A percentile compares a stretch with the other conserved stretches of the same genome.
Evolutionary conservation across 2,329 filamentous ascomycete genomes (phyloP).

Genomic region (Graphiopsis chlorocephala): DNA sequence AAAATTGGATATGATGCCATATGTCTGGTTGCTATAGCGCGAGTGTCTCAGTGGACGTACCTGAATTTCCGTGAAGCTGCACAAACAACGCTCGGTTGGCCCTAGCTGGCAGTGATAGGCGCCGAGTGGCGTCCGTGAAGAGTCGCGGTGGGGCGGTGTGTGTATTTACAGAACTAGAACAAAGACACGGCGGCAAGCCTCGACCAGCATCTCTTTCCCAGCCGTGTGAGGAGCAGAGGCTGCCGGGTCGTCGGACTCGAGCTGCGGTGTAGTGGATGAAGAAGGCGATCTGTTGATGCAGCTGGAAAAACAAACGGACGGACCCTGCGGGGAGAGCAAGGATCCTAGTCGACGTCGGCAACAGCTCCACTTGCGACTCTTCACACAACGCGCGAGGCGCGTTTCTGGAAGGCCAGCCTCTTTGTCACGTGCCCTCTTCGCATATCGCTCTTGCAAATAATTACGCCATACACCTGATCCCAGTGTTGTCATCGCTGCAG

Average conservation of each 20-base stretch:
- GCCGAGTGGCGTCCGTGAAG: constrained; percentile 5
- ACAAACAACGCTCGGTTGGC: constrained; percentile 7
- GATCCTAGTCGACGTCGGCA: not conserved
- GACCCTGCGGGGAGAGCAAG: not conserved
- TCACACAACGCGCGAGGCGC: not conserved
- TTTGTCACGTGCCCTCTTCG: not conserved
- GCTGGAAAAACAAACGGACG: not conserved
- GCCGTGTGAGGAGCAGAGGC: not conserved
- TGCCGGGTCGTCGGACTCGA: not conserved
- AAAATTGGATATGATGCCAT: constrained; percentile 12
- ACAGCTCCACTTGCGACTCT: not conserved
- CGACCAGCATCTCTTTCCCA: constrained; percentile 5
- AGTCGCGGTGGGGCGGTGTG: not conserved
- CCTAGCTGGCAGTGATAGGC: constrained; percentile 4
- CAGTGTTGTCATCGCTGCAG: not conserved
- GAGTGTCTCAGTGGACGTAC: constrained; percentile 8
- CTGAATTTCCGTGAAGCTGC: constrained; percentile 15
- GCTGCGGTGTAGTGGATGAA: not conserved
- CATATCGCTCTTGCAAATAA: not conserved
- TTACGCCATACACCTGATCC: not conserved
- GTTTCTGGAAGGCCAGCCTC: not conserved
- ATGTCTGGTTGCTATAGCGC: constrained; percentile 8
- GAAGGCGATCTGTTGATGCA: not conserved
- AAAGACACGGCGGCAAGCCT: not conserved
- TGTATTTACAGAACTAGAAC: constrained; percentile 4